A percentile compares a stretch with the other conserved stretches of the same genome.
These are phyloP conservation scores for Cucumis cinereus DNA, from an alignment of 306 rosid species.

Conservation along the genomic window DNA sequence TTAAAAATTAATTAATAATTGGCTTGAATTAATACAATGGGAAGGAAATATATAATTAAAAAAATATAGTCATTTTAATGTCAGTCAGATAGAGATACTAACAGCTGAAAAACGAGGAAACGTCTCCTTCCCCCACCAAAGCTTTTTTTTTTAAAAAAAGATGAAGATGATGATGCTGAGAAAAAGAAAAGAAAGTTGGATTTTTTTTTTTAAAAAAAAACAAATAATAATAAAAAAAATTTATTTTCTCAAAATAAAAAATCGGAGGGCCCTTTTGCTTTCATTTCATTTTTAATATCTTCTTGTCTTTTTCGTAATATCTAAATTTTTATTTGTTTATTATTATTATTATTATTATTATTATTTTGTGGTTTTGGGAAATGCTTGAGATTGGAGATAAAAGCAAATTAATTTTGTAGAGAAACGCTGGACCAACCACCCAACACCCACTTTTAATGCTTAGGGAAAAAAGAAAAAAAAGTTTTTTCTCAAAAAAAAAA, in stretches of 20 bases:
- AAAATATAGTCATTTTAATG: conserved; percentile 19
- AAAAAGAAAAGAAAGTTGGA: conserved; percentile 1
- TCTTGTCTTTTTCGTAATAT: conserved; percentile 72
- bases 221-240: no score
- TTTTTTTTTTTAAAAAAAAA: background rate
- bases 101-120: conserved; percentile 73
- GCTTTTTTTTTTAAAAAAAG: conserved; percentile 5
- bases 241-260: background rate
- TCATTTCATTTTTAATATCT: conserved; percentile 70
- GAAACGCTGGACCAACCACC: conserved; percentile 11
- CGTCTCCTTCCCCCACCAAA: conserved; percentile 55
- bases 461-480: background rate
- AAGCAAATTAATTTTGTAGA: background rate
- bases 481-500: no score
- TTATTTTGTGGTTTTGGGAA: conserved; percentile 15
- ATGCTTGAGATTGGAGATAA: conserved; percentile 9
- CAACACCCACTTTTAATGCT: conserved; percentile 7
- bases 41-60: conserved; percentile 13
- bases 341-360: conserved; percentile 1
- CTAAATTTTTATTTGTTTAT: background rate
- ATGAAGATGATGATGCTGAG: background rate
- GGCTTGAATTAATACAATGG: background rate
- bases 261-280: conserved; percentile 43
- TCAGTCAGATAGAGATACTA: conserved; percentile 32
- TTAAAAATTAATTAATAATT: background rate